These are phyloP conservation scores for Pterocarpus macrocarpus DNA, from an alignment of 306 rosid genomes.

Conservation along the genomic window DNA sequence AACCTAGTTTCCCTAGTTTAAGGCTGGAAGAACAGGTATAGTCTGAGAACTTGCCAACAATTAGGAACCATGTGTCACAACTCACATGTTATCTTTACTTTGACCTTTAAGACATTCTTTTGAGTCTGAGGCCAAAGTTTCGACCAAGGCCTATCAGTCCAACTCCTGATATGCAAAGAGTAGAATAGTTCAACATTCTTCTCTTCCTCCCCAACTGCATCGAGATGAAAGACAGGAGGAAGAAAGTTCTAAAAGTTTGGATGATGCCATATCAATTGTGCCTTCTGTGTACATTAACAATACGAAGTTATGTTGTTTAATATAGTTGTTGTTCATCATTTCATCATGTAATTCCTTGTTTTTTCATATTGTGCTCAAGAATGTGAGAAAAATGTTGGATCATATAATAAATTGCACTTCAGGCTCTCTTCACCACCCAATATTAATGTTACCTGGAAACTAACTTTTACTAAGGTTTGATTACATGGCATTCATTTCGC, in stretches of 20 bases:
- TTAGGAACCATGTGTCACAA: conserved; percentile 24
- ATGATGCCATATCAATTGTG: conserved; percentile 42
- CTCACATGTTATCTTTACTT: conserved; percentile 32
- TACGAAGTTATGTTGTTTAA: conserved; percentile 39
- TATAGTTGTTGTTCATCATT: not conserved
- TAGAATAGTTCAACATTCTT: conserved; percentile 25
- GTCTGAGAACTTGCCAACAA: conserved; percentile 11
- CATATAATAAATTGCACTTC: not conserved
- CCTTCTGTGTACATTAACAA: conserved; percentile 64
- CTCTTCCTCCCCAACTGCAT: conserved; percentile 9
- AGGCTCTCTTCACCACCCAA: no score
- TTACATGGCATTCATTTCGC: not conserved
- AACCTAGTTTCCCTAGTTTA: conserved; percentile 49
- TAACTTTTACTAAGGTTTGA: no score
- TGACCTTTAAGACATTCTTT: conserved; percentile 46
- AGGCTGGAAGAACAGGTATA: conserved; percentile 23
- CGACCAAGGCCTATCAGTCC: conserved; percentile 47
- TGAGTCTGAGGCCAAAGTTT: conserved; percentile 52
- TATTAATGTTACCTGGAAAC: no score
- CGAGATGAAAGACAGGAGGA: not conserved
- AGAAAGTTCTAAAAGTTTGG: conserved; percentile 34
- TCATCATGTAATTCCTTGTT: conserved; percentile 8
- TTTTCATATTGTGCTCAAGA: not conserved
- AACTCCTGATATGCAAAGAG: conserved; percentile 35
- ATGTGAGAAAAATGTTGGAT: conserved; percentile 2